phyloP scores from a whole-genome alignment of 1,284 basidiomycete genomes.

The Ceratorhiza oryzae-sativae region DNA sequence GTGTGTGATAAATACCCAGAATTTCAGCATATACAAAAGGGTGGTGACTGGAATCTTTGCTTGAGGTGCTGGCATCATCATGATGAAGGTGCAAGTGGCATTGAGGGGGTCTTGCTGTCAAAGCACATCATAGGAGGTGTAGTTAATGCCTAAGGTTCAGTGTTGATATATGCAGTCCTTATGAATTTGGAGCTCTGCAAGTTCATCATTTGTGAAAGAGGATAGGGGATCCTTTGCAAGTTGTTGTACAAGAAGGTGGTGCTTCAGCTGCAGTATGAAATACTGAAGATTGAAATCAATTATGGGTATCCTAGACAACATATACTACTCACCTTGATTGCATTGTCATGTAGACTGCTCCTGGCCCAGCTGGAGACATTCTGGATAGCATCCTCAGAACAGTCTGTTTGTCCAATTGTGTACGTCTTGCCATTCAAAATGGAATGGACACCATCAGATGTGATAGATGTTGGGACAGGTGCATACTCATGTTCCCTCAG shows the following conservation, averaged over 20 bases:
- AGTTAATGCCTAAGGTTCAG: conserved; percentile 39
- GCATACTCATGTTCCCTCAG: too few species aligned
- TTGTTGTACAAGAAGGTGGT: background rate
- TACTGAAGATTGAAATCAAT: too few species aligned
- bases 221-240: background rate
- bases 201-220: background rate
- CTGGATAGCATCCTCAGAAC: background rate
- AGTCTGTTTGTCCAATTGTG: background rate
- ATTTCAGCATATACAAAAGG: conserved; percentile 53
- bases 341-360: background rate
- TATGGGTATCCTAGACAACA: too few species aligned
- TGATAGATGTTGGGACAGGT: too few species aligned
- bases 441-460: too few species aligned
- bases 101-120: conserved; percentile 53
- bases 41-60: conserved; percentile 34
- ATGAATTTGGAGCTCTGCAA: background rate
- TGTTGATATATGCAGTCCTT: conserved; percentile 7
- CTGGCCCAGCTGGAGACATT: background rate
- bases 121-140: conserved; percentile 49
- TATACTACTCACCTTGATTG: conserved; percentile 18
- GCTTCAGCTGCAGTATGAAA: background rate
- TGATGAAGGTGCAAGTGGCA: conserved; percentile 46
- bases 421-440: background rate
- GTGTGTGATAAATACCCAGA: conserved; percentile 51
- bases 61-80: conserved; percentile 47